Conservation (phyloP, 2,329 filamentous ascomycete species). For the Fusarium sp. region DNA sequence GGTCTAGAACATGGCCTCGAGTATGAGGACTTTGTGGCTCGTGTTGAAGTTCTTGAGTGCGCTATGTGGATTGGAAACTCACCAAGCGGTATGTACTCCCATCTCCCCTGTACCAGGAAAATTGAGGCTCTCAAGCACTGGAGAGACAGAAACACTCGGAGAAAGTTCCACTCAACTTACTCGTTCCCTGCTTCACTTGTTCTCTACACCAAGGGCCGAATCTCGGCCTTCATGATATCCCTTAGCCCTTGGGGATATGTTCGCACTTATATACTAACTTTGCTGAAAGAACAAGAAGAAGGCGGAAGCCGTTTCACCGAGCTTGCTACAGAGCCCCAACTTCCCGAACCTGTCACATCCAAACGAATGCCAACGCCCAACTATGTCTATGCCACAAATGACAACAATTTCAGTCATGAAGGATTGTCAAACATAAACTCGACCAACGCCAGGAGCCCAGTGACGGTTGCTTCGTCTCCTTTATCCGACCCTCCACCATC, state of each 20-base stretch:
- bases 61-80: conserved; percentile 38
- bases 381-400: background rate
- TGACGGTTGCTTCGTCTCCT: background rate
- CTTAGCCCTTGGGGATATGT: background rate
- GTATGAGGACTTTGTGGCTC: conserved; percentile 39
- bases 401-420: background rate
- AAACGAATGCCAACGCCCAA: background rate
- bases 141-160: background rate
- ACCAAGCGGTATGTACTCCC: conserved; percentile 14
- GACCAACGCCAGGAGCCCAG: background rate
- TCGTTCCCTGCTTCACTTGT: too few relatives aligned
- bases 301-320: background rate
- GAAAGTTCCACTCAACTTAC: background rate
- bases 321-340: background rate
- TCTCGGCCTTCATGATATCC: background rate
- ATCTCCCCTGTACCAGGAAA: background rate
- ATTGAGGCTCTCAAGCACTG: background rate
- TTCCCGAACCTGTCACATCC: background rate
- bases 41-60: conserved; percentile 45
- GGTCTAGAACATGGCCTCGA: conserved; percentile 37
- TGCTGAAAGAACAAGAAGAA: conserved; percentile 1
- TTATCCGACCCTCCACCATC: background rate
- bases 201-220: too few relatives aligned
- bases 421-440: background rate
- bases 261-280: background rate